phyloP scores from a whole-genome alignment of 352 stramenopile genomes.

The Pythium aquatile region DNA sequence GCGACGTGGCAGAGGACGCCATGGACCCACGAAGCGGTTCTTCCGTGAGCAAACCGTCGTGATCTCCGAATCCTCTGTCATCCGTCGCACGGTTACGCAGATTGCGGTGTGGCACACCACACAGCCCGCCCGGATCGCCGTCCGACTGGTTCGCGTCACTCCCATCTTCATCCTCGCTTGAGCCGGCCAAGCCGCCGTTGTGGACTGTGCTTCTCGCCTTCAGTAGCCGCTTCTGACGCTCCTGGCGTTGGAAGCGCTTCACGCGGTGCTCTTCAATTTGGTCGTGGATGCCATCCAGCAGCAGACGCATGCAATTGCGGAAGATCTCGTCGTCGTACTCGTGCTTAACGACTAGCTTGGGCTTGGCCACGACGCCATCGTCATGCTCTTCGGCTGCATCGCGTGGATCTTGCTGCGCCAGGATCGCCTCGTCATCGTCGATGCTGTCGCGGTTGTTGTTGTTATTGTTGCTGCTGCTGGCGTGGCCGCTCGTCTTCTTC shows the following conservation, averaged over 20 bases:
- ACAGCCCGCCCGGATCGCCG: conserved; percentile 11
- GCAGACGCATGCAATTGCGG: conserved; percentile 55
- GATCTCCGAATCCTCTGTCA: not conserved
- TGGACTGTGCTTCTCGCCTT: conserved; percentile 25
- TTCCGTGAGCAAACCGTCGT: not conserved
- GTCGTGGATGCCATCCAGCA: conserved; percentile 80
- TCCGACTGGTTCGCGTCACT: conserved; percentile 12
- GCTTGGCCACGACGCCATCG: conserved; percentile 17
- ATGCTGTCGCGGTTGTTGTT: not conserved
- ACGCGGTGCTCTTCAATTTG: conserved; percentile 80
- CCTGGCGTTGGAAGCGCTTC: conserved; percentile 39
- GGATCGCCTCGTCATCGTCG: conserved; percentile 20
- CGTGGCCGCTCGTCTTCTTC: conserved; percentile 18
- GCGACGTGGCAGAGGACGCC: not conserved
- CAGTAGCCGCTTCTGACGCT: conserved; percentile 31
- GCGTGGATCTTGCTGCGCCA: conserved; percentile 25
- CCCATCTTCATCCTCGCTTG: conserved; percentile 22
- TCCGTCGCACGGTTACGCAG: conserved; percentile 10
- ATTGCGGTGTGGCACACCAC: conserved; percentile 5
- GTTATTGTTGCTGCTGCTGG: conserved; percentile 1
- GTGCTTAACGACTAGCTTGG: conserved; percentile 27
- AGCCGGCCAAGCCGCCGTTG: conserved; percentile 9
- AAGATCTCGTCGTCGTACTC: conserved; percentile 70
- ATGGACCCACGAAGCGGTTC: not conserved
- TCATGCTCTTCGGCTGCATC: conserved; percentile 15